phyloP scores from a whole-genome alignment of 345 rosid genomes.

The rapeseed (Brassica napus) region DNA sequence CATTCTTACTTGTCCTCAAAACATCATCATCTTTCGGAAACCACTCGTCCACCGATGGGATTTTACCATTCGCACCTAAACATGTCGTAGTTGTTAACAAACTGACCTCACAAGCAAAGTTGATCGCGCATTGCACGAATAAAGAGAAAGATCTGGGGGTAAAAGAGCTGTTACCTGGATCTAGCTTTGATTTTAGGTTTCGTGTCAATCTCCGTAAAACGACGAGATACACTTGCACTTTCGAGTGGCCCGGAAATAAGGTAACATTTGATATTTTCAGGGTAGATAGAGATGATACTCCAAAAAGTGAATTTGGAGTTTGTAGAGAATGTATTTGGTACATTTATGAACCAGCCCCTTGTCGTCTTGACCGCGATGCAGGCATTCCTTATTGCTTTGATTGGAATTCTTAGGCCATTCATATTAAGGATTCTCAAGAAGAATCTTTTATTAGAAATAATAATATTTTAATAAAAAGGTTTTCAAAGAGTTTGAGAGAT shows the following conservation, averaged over 20 bases:
- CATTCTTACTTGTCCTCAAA: not conserved
- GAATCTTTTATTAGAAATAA: not conserved
- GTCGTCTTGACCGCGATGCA: not conserved
- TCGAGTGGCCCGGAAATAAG: not conserved
- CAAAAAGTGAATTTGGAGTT: not conserved
- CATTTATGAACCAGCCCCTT: not conserved
- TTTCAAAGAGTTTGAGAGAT: not conserved
- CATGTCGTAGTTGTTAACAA: not conserved
- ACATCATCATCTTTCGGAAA: not conserved
- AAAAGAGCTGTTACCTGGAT: not conserved
- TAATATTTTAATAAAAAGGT: too few relatives aligned
- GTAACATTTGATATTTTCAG: not conserved
- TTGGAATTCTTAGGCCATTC: not conserved
- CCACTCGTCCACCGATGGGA: not conserved
- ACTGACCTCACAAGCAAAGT: not conserved
- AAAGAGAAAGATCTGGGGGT: not conserved
- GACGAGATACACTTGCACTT: constrained; percentile 5
- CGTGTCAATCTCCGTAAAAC: constrained; percentile 10
- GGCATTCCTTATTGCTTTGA: not conserved
- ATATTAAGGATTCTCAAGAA: not conserved
- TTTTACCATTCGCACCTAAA: constrained; percentile 5
- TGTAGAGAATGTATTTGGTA: not conserved
- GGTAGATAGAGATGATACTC: not conserved
- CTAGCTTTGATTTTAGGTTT: constrained; percentile 9
- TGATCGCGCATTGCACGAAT: not conserved